A percentile compares a stretch with the other conserved stretches of the same genome.
Evolutionary conservation across 148 eudicot species (phyloP).

Genomic region (Polygonum aviculare): DNA sequence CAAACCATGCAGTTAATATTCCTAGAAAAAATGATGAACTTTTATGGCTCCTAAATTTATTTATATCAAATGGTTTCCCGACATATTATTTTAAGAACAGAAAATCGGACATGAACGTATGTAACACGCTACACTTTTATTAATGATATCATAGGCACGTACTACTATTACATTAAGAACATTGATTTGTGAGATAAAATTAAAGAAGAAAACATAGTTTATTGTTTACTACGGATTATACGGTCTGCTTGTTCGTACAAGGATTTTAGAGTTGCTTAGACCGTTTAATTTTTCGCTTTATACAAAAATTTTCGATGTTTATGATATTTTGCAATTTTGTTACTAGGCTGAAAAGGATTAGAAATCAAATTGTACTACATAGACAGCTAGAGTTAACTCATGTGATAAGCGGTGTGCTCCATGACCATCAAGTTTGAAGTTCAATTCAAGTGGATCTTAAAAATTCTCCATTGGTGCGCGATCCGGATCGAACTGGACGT

Average conservation of each 20-base stretch:
- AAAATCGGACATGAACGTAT: background rate
- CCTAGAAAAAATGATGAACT: too few relatives aligned
- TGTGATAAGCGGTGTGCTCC: too few relatives aligned
- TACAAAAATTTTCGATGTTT: too few relatives aligned
- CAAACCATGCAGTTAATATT: background rate
- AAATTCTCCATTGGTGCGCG: too few relatives aligned
- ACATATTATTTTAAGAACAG: background rate
- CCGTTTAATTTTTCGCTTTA: background rate
- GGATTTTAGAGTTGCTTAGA: background rate
- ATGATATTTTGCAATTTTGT: too few relatives aligned
- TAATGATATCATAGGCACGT: background rate
- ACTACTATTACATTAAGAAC: background rate
- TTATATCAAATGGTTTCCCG: background rate
- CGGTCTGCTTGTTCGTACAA: background rate
- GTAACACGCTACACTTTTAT: background rate
- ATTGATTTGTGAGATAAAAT: background rate
- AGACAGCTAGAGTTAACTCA: too few relatives aligned
- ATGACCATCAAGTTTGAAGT: too few relatives aligned
- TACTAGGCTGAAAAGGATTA: too few relatives aligned
- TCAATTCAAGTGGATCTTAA: too few relatives aligned
- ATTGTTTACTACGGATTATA: background rate
- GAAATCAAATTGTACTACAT: too few relatives aligned
- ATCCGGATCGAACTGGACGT: too few relatives aligned
- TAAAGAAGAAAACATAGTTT: background rate
- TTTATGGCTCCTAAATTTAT: background rate